These are phyloP conservation scores for Pseudocercospora cruenta DNA, from an alignment of 2,329 filamentous ascomycete genomes.

Conservation along the genomic window DNA sequence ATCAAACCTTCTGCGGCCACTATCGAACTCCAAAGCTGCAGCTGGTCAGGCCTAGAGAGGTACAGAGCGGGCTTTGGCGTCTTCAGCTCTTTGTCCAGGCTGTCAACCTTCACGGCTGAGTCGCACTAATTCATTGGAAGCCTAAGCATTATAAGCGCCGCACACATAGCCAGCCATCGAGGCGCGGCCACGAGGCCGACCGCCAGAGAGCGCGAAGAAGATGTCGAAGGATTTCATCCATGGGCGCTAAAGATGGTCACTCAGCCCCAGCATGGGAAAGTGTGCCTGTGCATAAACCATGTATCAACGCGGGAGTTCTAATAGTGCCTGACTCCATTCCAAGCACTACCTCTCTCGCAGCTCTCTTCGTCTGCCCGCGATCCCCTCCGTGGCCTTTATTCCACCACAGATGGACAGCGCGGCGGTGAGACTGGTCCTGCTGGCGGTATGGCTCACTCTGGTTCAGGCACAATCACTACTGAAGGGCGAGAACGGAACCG, in stretches of 20 bases:
- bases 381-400: not conserved
- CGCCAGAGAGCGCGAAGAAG: not conserved
- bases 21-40: not conserved
- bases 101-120: not conserved
- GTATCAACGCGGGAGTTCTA: not conserved
- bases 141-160: not conserved
- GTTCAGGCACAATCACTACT: not conserved
- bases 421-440: not conserved
- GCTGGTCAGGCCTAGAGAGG: not conserved
- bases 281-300: not conserved
- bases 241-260: not conserved
- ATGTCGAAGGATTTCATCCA: not conserved
- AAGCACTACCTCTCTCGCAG: not conserved
- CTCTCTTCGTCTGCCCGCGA: not conserved
- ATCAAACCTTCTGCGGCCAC: not conserved
- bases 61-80: not conserved
- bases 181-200: not conserved
- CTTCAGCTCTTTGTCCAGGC: not conserved
- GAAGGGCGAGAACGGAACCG: not conserved
- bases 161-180: not conserved
- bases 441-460: not conserved
- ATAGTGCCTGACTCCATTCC: not conserved
- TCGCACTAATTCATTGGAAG: not conserved
- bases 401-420: not conserved
- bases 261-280: not conserved